A percentile compares a stretch with the other conserved stretches of the same genome.
phyloP scores from a whole-genome alignment of 208 protist genomes.

The Naegleria gruberi region DNA sequence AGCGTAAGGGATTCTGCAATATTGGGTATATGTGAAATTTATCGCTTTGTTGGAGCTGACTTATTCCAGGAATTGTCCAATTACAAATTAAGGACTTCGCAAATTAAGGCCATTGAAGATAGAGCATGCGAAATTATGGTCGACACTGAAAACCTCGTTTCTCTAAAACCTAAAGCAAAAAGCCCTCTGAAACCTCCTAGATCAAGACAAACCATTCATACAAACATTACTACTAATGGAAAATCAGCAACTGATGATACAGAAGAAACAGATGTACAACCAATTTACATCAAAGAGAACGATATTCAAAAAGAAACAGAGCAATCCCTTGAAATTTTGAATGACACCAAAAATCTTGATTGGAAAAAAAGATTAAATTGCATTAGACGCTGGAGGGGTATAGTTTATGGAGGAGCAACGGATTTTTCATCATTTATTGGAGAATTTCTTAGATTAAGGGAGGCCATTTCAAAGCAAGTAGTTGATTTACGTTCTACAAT shows the following conservation, averaged over 20 bases:
- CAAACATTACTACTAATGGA: neutral
- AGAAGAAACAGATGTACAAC: neutral
- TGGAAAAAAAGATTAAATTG: slow-evolving; percentile 3
- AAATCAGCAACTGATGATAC: neutral
- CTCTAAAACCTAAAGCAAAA: neutral
- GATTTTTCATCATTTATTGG: neutral
- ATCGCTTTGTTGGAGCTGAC: neutral
- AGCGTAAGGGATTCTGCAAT: neutral
- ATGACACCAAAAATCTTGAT: neutral
- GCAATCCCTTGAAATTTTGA: neutral
- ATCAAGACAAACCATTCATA: neutral
- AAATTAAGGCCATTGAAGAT: neutral
- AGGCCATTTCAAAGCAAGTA: neutral
- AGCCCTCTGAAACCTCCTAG: neutral
- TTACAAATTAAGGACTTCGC: neutral
- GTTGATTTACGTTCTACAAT: neutral
- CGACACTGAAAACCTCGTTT: neutral
- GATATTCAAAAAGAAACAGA: neutral
- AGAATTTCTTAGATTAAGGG: neutral
- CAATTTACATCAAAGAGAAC: slow-evolving; percentile 3
- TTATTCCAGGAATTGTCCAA: neutral
- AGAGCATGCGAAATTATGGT: neutral
- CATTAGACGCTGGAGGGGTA: neutral
- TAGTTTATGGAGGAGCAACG: neutral
- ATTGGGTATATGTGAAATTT: neutral